These are phyloP conservation scores for Mycena kentingensis DNA, from an alignment of 768 basidiomycete species.

Conservation along the genomic window DNA sequence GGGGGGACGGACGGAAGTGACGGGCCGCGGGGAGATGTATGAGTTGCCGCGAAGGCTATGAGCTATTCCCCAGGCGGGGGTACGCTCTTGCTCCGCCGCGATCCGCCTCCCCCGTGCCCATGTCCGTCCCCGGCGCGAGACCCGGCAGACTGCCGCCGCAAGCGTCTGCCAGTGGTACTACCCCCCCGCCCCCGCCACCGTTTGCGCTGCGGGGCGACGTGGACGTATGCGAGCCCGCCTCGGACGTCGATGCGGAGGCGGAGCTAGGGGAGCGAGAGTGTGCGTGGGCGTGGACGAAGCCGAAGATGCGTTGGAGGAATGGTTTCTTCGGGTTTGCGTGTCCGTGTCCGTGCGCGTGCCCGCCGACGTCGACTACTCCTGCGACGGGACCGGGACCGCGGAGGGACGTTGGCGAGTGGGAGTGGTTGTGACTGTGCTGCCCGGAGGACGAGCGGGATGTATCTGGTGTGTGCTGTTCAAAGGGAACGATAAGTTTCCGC, in stretches of 20 bases:
- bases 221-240: constrained; percentile 26
- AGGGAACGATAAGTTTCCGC: constrained; percentile 22
- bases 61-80: constrained; percentile 22
- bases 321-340: constrained; percentile 56
- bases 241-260: neutral
- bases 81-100: constrained; percentile 20
- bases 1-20: no score
- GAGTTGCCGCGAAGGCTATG: no score
- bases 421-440: constrained; percentile 60
- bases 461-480: constrained; percentile 36
- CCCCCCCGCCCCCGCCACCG: constrained; percentile 38
- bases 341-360: no score
- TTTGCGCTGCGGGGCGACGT: constrained; percentile 34
- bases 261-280: neutral
- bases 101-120: constrained; percentile 42
- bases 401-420: constrained; percentile 29
- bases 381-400: neutral
- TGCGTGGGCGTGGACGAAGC: constrained; percentile 42
- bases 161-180: no score
- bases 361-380: neutral
- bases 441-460: constrained; percentile 46
- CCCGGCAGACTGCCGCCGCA: no score
- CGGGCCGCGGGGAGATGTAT: no score
- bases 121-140: no score
- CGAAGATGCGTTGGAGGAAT: constrained; percentile 64